Base-by-base conservation (phyloP, 352 stramenopile genomes). In the Phytophthora cryptogea region DNA sequence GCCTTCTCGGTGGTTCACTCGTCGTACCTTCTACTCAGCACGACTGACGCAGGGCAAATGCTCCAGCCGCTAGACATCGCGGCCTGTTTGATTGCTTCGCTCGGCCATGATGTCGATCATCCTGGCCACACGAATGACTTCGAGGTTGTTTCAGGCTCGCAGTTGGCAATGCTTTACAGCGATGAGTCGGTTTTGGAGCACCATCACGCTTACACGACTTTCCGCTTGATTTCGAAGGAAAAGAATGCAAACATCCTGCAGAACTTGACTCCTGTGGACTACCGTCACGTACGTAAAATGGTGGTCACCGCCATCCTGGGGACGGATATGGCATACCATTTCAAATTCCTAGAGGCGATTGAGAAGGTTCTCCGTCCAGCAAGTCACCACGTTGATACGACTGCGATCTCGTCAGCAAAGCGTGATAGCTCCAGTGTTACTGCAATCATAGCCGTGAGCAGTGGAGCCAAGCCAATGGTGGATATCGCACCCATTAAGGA, bases 101-200 rank as follows among this genome's bases (percentile, higher is more conserved):
- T 95, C 5, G 95, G 90, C 11, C 91, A 97, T 54, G 91, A 97
- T 69, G 80, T 97, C 2, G 91, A 97, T 55, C 91, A 97, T 40
- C 90, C 89, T 8, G 91, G 91, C 0, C 85, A 96, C 61, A 95
- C 88, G 13, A 97, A 97, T 53, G 76, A 79, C 23, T 97, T 93
- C 62, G 90, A 97, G 57, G 81, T 96, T 33, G 77, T 90, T 35
- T 86, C 83, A 1, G 60, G 76, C 7, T 93, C 82, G 7, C 73
- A 88, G 20, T 59, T 97, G 17, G 90, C 91, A 3, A 62, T 97
- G 45, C 64, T 90, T 14, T 93, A 97, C 70, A 93, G 80, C 32
- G 91, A 97, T 46, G 81, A 95, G 44, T 91, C 88, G 2, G 88
- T 97, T 23, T 70, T 97, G 7, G 91, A 97, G 61, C 85, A 87